phyloP scores from a whole-genome alignment of 768 basidiomycete species.

The Macrolepiota albuminosa region DNA sequence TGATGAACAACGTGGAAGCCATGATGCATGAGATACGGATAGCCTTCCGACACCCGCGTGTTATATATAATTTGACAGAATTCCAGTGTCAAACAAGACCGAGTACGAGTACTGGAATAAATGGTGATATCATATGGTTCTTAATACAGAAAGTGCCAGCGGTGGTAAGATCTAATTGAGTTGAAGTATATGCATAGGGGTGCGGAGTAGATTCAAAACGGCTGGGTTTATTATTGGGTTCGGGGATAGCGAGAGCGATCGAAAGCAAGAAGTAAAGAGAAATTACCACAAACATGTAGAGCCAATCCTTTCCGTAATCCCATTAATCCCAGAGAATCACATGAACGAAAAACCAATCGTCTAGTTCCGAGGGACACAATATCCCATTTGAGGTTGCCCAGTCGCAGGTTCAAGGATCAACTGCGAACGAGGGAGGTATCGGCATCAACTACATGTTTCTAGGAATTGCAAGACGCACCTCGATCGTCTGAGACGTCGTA shows the following conservation, averaged over 20 bases:
- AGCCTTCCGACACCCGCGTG: neutral
- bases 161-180: neutral
- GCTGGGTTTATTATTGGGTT: neutral
- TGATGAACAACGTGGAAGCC: too few relatives aligned
- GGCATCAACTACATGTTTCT: neutral
- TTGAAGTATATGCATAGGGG: neutral
- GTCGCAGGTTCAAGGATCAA: constrained; percentile 13
- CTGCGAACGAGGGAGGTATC: neutral
- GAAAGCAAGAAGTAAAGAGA: neutral
- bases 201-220: neutral
- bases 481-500: constrained; percentile 76
- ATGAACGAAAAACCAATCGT: neutral
- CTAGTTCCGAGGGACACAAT: constrained; percentile 13
- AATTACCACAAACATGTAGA: neutral
- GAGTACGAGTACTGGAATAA: too few relatives aligned
- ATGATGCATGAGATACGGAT: too few relatives aligned
- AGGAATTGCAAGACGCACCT: constrained; percentile 33
- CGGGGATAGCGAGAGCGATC: neutral
- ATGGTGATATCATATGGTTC: neutral
- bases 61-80: neutral
- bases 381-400: constrained; percentile 11
- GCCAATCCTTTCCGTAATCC: neutral
- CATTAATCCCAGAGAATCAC: neutral
- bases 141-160: neutral
- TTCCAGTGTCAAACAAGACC: neutral